phyloP scores from a whole-genome alignment of 2,329 filamentous ascomycete species.

The Aspergillus pseudoterreus region DNA sequence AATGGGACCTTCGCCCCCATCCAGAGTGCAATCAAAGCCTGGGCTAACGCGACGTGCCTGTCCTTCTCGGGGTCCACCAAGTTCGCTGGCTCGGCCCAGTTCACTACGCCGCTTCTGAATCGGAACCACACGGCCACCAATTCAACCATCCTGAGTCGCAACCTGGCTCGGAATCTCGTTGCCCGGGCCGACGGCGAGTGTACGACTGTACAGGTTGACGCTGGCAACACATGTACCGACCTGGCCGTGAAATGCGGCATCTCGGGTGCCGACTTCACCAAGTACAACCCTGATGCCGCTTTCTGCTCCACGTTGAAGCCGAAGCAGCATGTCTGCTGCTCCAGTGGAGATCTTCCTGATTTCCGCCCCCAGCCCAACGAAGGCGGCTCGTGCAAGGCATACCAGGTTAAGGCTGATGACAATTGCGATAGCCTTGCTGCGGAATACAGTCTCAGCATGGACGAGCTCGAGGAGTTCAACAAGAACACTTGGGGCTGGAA shows the following conservation, averaged over 20 bases:
- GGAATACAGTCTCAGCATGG: conserved; percentile 29
- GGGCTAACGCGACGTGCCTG: neutral
- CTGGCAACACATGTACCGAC: neutral
- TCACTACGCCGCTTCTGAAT: neutral
- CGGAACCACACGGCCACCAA: neutral
- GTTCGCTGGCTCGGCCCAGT: neutral
- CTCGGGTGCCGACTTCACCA: neutral
- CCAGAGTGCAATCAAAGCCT: conserved; percentile 14
- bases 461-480: conserved; percentile 39
- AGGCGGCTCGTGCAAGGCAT: conserved; percentile 37
- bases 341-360: conserved; percentile 17
- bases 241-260: neutral
- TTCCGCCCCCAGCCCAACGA: conserved; percentile 29
- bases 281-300: neutral
- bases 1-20: conserved; percentile 29
- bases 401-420: conserved; percentile 33
- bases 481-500: conserved; percentile 45
- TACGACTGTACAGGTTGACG: neutral
- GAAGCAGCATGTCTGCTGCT: neutral
- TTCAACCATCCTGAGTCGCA: neutral
- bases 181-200: conserved; percentile 1
- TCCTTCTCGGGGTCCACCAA: neutral
- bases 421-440: conserved; percentile 24
- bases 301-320: neutral
- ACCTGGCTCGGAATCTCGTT: neutral